These are phyloP conservation scores for Vanrija humicola DNA, from an alignment of 1,284 basidiomycete species.

Conservation along the genomic window DNA sequence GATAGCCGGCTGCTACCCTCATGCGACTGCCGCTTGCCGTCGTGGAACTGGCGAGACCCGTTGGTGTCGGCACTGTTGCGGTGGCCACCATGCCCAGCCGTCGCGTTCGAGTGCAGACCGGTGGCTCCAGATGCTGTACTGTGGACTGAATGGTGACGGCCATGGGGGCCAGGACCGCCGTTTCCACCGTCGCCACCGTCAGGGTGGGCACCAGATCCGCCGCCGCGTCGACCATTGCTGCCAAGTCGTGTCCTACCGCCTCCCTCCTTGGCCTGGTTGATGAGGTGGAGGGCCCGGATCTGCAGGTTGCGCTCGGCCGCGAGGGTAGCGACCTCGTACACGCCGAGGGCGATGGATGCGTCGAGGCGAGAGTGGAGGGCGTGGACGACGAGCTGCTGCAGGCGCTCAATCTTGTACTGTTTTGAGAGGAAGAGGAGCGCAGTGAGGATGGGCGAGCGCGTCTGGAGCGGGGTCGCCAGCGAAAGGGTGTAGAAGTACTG, in stretches of 20 bases:
- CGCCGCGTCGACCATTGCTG: conserved; percentile 4
- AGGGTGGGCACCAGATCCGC: conserved; percentile 11
- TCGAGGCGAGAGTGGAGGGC: conserved; percentile 84
- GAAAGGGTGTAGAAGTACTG: conserved; percentile 89
- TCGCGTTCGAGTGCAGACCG: no score
- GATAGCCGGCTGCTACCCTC: no score
- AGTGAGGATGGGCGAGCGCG: conserved; percentile 80
- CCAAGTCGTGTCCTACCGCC: neutral
- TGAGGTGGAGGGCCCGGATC: conserved; percentile 72
- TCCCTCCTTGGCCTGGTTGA: conserved; percentile 57
- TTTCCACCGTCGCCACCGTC: neutral
- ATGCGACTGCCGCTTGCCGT: no score
- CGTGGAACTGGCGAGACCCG: no score
- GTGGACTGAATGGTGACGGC: neutral
- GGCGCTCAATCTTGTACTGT: conserved; percentile 72
- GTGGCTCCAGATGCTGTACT: no score
- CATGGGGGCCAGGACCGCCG: neutral
- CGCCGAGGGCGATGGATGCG: conserved; percentile 76
- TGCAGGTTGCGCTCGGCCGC: conserved; percentile 83
- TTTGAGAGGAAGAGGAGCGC: conserved; percentile 79
- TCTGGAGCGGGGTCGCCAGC: conserved; percentile 82
- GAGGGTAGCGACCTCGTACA: conserved; percentile 88
- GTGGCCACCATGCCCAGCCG: no score
- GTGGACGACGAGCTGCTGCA: conserved; percentile 76
- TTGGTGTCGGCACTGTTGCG: no score